phyloP scores from a whole-genome alignment of 257 asterid species.

The Galeopsis tetrahit region DNA sequence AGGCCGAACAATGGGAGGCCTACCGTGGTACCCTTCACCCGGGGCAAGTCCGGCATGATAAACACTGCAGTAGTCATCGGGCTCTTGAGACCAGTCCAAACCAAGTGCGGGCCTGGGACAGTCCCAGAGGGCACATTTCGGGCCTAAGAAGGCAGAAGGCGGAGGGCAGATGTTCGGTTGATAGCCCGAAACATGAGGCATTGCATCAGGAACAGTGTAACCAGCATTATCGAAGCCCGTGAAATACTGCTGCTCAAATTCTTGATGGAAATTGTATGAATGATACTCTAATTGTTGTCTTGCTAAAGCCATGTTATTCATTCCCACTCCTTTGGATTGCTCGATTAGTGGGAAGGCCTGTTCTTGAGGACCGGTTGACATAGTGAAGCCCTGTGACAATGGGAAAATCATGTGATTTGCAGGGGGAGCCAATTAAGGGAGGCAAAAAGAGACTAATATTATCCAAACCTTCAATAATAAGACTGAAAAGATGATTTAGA shows the following conservation, averaged over 20 bases:
- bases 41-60: constrained; percentile 75
- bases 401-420: constrained; percentile 6
- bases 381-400: constrained; percentile 53
- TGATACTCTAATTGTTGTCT: constrained; percentile 54
- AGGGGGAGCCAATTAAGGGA: not conserved
- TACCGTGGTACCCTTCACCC: constrained; percentile 76
- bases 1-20: constrained; percentile 82
- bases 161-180: constrained; percentile 72
- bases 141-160: constrained; percentile 89
- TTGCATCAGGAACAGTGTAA: constrained; percentile 49
- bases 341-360: constrained; percentile 55
- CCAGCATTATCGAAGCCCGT: constrained; percentile 51
- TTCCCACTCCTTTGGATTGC: constrained; percentile 63
- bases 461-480: constrained; percentile 7
- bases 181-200: constrained; percentile 57
- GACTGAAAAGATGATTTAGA: not conserved
- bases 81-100: constrained; percentile 52
- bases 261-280: constrained; percentile 55
- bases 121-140: constrained; percentile 98
- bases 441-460: not conserved
- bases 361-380: constrained; percentile 51
- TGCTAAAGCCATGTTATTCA: constrained; percentile 41
- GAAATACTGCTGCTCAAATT: constrained; percentile 65
- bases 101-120: constrained; percentile 65
- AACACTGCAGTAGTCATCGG: constrained; percentile 58